Conservation (phyloP, 495 filamentous ascomycete species). For the Penicillium pancosmium region DNA sequence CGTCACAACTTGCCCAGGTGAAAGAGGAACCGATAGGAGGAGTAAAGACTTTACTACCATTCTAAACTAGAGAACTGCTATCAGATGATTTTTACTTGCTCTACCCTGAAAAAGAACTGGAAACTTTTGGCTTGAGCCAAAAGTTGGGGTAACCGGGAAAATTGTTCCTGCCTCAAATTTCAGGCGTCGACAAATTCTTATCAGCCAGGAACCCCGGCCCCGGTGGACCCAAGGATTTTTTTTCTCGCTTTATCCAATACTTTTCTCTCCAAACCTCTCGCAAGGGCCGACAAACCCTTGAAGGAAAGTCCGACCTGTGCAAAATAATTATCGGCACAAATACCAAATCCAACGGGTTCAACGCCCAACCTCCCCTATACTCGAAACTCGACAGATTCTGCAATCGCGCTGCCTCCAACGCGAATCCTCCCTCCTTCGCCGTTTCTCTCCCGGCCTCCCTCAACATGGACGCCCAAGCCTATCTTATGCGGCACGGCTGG, state of each 20-base stretch:
- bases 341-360: neutral
- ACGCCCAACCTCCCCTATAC: neutral
- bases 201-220: slow-evolving; percentile 1
- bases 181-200: slow-evolving; percentile 5
- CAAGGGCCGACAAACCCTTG: neutral
- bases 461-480: slow-evolving; percentile 67
- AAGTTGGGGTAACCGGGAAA: neutral
- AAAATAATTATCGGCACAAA: neutral
- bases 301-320: neutral
- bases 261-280: neutral
- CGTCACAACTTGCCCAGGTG: too few relatives aligned
- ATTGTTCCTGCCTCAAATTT: neutral
- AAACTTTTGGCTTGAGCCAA: neutral
- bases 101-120: too few relatives aligned
- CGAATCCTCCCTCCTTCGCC: neutral
- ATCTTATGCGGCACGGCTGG: slow-evolving; percentile 79
- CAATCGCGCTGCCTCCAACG: neutral
- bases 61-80: too few relatives aligned
- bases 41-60: too few relatives aligned
- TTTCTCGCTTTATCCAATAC: slow-evolving; percentile 2
- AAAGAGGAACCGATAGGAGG: too few relatives aligned
- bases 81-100: too few relatives aligned
- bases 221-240: neutral
- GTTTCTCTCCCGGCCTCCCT: slow-evolving; percentile 1
- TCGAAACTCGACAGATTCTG: neutral